Base-by-base conservation (phyloP, 202 grass and related monocot genomes). In the Musa balbisiana region DNA sequence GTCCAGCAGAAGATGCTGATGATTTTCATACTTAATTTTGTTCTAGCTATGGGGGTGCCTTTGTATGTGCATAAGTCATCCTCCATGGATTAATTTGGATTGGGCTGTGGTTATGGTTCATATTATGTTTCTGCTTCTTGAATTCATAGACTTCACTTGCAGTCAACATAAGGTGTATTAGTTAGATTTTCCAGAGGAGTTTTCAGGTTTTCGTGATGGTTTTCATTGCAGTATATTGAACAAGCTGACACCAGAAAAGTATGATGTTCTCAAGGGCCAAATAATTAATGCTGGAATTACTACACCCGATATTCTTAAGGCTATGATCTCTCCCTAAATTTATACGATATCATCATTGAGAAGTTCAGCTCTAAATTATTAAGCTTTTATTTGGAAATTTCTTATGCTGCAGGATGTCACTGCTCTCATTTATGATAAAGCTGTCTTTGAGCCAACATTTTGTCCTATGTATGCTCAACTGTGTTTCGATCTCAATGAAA, bases 161-260 rank as follows among this genome's bases (percentile, higher is more conserved):
- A 43, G 33, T 43, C 33, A 6, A 43, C 12, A 14, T 3, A 43
- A 43, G 3, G 33, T 6, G 3, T 43, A 43, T 43, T 43, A 43
- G 33, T 43, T 43, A 43, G 33, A 43, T 21, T 55, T 24, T 77
- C 1, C 55, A 69, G 11, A 2, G 14, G 19, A 21, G 15, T 16
- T 49, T 54, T 49, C 33, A 43, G 33, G 33, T 43, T 43, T 43
- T 43, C 4, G 33, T 43, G 33, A 43, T 43, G 33, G 33, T 43
- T 43, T 43, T 43, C 33, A 81, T 25, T 67, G 55, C 93, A 96
- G 93, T 84, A 96, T 96, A 80, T 53, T 96, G n/a, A 91, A 96
- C 80, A 96, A 96, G 81, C 78, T 96, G 87, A 96, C 93, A 26
- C 93, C 93, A 10, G 93, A 96, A 82, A 96, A 96, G 77, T 96